A percentile compares a stretch with the other conserved stretches of the same genome.
These are phyloP conservation scores for Exophiala phaeomuriformis DNA, from an alignment of 2,329 filamentous ascomycete species.

Conservation along the genomic window DNA sequence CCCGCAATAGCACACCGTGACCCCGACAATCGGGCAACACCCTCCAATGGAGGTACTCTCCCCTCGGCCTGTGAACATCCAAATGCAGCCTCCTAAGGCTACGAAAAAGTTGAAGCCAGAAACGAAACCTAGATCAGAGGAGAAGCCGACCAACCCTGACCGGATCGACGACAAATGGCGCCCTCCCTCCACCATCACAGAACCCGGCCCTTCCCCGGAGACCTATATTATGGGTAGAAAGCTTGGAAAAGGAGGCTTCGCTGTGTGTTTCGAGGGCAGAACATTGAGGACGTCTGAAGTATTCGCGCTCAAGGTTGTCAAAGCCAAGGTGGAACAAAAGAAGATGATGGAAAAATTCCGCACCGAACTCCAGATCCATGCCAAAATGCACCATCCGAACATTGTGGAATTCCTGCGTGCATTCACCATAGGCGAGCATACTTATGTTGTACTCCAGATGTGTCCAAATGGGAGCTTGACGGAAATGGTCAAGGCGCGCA, in stretches of 20 bases:
- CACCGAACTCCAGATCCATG: conserved; percentile 91
- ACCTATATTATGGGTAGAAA: conserved; percentile 41
- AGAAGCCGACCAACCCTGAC: conserved; percentile 31
- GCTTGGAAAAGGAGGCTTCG: conserved; percentile 46
- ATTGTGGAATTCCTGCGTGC: conserved; percentile 93
- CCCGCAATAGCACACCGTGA: not conserved
- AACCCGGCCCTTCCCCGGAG: conserved; percentile 41
- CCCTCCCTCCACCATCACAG: conserved; percentile 39
- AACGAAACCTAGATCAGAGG: conserved; percentile 33
- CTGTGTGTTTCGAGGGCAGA: conserved; percentile 45
- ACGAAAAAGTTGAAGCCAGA: conserved; percentile 32
- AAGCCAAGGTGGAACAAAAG: conserved; percentile 43
- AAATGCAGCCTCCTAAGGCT: conserved; percentile 35
- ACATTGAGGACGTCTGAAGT: conserved; percentile 38
- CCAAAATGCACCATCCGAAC: conserved; percentile 92
- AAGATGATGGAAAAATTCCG: conserved; percentile 56
- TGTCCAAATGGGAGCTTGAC: conserved; percentile 94
- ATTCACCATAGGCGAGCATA: conserved; percentile 81
- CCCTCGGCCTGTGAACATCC: conserved; percentile 43
- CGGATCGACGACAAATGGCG: conserved; percentile 38
- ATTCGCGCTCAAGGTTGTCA: conserved; percentile 47
- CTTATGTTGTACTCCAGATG: conserved; percentile 88
- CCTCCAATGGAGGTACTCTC: conserved; percentile 42
- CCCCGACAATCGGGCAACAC: not conserved
- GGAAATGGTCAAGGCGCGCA: conserved; percentile 93